Evolutionary conservation across 768 basidiomycete genomes (phyloP).

Genomic region (Amanita exitialis): DNA sequence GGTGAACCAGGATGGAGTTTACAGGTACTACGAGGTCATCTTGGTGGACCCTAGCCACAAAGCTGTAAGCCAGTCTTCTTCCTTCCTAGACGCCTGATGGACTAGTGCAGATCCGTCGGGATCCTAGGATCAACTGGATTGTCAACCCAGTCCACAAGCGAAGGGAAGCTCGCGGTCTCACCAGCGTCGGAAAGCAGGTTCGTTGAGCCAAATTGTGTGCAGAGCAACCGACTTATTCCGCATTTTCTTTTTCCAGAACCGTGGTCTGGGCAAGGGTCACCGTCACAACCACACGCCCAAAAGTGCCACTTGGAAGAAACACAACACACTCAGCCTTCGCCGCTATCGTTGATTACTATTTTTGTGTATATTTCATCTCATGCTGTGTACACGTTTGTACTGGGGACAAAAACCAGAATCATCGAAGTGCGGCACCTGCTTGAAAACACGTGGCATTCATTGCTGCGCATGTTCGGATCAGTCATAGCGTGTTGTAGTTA

Average conservation of each 20-base stretch:
- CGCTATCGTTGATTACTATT: constrained; percentile 63
- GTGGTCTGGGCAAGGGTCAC: constrained; percentile 94
- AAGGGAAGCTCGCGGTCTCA: constrained; percentile 95
- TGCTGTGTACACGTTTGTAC: constrained; percentile 14
- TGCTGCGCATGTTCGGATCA: neutral
- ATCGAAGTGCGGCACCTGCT: no score
- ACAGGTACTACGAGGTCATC: constrained; percentile 99
- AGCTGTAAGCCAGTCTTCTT: constrained; percentile 46
- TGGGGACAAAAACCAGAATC: no score
- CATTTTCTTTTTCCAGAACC: constrained; percentile 56
- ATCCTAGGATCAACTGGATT: constrained; percentile 99
- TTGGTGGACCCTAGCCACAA: constrained; percentile 94
- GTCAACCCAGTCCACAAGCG: constrained; percentile 97
- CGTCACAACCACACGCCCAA: constrained; percentile 89
- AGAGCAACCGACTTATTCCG: neutral
- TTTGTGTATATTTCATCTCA: constrained; percentile 11
- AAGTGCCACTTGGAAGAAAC: constrained; percentile 90
- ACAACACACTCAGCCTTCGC: constrained; percentile 94
- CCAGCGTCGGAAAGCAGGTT: constrained; percentile 93
- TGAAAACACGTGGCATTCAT: neutral
- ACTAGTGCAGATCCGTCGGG: constrained; percentile 72
- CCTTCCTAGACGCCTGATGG: constrained; percentile 1
- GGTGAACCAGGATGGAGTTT: constrained; percentile 98
- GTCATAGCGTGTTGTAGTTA: neutral
- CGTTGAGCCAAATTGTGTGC: constrained; percentile 14